These are phyloP conservation scores for Plectosphaerella plurivora DNA, from an alignment of 2,329 filamentous ascomycete genomes.

Conservation along the genomic window DNA sequence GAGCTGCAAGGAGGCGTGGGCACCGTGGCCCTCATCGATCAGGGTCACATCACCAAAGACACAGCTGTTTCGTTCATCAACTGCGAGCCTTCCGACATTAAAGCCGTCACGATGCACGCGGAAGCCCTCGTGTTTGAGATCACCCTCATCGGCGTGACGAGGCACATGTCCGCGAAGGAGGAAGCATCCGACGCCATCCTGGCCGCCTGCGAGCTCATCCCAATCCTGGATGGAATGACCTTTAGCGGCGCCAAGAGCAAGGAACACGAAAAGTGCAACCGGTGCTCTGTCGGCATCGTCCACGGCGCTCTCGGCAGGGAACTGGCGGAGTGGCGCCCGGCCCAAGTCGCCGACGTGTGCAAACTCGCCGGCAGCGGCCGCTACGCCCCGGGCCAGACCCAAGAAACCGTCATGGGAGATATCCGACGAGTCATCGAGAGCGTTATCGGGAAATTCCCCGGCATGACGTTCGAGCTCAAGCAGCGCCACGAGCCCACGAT, in stretches of 20 bases:
- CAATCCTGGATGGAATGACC: conserved; percentile 13
- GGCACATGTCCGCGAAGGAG: conserved; percentile 21
- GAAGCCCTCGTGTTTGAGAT: conserved; percentile 18
- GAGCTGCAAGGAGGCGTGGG: conserved; percentile 21
- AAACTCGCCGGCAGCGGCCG: conserved; percentile 17
- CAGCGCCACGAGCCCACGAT: conserved; percentile 17
- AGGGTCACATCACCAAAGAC: conserved; percentile 14
- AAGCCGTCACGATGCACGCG: conserved; percentile 20
- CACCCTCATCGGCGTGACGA: conserved; percentile 14
- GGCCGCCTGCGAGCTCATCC: conserved; percentile 18
- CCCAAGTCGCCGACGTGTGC: conserved; percentile 19
- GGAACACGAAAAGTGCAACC: conserved; percentile 18
- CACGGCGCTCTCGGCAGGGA: conserved; percentile 18
- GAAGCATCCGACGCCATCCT: conserved; percentile 18
- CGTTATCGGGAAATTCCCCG: conserved; percentile 11
- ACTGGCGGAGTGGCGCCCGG: conserved; percentile 17
- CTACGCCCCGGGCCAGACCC: conserved; percentile 19
- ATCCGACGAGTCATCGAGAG: conserved; percentile 11
- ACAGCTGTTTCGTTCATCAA: conserved; percentile 16
- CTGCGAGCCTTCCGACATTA: conserved; percentile 20
- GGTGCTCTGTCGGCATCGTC: conserved; percentile 18
- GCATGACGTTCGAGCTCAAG: conserved; percentile 17
- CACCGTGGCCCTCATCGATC: conserved; percentile 17
- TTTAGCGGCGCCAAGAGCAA: conserved; percentile 15
- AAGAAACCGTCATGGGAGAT: conserved; percentile 17